Base-by-base conservation (phyloP, 2,329 filamentous ascomycete species). In the Botrytis sinoallii region DNA sequence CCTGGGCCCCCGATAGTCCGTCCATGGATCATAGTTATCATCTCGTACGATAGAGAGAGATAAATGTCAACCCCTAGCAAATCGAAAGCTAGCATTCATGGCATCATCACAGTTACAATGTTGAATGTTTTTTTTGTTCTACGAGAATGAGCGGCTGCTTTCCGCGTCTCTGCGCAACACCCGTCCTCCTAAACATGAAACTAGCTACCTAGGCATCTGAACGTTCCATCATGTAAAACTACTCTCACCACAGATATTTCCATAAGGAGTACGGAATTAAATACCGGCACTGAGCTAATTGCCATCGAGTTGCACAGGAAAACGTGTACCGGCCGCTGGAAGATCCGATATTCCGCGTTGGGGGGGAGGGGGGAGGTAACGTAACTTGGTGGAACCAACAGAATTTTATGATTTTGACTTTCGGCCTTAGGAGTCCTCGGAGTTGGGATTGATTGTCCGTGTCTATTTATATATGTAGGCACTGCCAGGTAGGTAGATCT, bases 281-380 rank as follows among this genome's bases (percentile, higher is more conserved):
- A 14, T 46, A 7, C 25, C 20, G 59, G 32, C 35, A 61, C 35
- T 61, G 32, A 22, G 38, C n/a, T 14, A 32, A 8, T 20, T n/a
- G 20, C 4, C 18, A 20, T 18, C 10, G 16, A 8, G 1, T 29
- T 25, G 63, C 40, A 46, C 25, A 22, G 32, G 0, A 38, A 29
- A 29, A 29, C 16, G 20, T 46, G 29, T 8, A 32, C 12, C 65
- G 46, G 46, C 65, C 35, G 35, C 32, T 42, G 69, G 14, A 40
- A 14, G 22, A 65, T 64, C 69, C 69, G 69, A 7, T 6, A n/a
- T 71, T 70, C 69, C 69, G 57, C 68, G 22, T n/a, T n/a, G 46
- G 46, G 25, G 20, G 42, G 32, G 32, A 32, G 32, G 32, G 32
- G 32, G 32, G 32, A 32, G 32, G 20, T 14, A 25, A 40, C 22